Conservation (phyloP, 2,329 filamentous ascomycete genomes). For the Trichoderma gracile region DNA sequence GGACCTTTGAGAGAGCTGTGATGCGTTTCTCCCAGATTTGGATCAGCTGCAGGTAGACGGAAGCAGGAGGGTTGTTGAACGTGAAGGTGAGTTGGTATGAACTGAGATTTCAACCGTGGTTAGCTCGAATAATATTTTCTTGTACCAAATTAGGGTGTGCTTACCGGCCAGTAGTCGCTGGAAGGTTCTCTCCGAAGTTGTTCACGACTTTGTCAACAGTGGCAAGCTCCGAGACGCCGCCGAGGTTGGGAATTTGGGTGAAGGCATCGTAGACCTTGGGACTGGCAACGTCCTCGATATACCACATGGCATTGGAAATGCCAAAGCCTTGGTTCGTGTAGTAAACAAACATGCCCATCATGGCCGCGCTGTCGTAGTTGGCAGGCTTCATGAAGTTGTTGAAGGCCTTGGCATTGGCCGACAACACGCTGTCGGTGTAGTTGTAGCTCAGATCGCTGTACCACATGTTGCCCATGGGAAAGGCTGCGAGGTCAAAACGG, state of each 20-base stretch:
- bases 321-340: constrained; percentile 9
- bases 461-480: constrained; percentile 28
- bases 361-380: constrained; percentile 29
- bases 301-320: constrained; percentile 28
- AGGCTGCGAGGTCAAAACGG: constrained; percentile 32
- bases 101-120: background rate
- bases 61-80: background rate
- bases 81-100: background rate
- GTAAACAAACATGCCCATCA: constrained; percentile 11
- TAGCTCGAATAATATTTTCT: background rate
- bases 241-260: constrained; percentile 10
- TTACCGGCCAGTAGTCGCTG: constrained; percentile 11
- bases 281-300: constrained; percentile 4
- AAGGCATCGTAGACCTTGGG: constrained; percentile 20
- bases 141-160: background rate
- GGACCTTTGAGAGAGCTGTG: background rate
- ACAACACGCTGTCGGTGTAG: constrained; percentile 24
- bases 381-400: constrained; percentile 28
- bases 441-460: constrained; percentile 29
- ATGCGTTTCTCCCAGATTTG: constrained; percentile 3
- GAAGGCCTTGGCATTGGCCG: constrained; percentile 23
- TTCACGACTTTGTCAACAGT: constrained; percentile 23
- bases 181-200: constrained; percentile 17
- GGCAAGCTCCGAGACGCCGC: constrained; percentile 18
- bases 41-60: constrained; percentile 1